Base-by-base conservation (phyloP, 768 basidiomycete genomes). In the Lentinula sp. region DNA sequence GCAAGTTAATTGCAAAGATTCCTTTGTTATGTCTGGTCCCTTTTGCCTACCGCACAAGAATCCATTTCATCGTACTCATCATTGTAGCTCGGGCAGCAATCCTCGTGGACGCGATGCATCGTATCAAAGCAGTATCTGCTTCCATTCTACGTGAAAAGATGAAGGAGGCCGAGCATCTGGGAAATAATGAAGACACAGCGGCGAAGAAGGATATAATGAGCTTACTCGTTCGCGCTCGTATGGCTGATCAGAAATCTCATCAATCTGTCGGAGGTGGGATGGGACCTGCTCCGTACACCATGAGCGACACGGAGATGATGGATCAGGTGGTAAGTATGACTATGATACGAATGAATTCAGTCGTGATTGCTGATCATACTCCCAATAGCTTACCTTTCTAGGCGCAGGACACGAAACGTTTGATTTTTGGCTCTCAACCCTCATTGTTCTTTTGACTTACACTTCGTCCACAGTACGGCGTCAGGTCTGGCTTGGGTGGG, bases 201-300 rank as follows among this genome's bases (percentile, higher is more conserved):
- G 61, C 74, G 8, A 81, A 82, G 66, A 72, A 74, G 52, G 81
- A 83, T 71, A 79, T 83, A 52, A 83, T 82, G 81, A 77, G 73
- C 55, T 62, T 82, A n/a, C 71, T 83, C 0, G 77, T 82, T 12
- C 73, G 77, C 28, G 77, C 79, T 9, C 70, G 79, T 20, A 76
- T 74, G 61, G 33, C 50, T 32, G 50, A 51, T 36, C 50, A 36
- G 20, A 51, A 51, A 32, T 9, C 8, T 4, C 28, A 16, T 15
- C 2, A 12, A 36, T 35, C 50, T 48, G 23, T 20, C 8, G 33
- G 35, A 46, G 43, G 45, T 28, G 48, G 23, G 45, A n/a, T 20
- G n/a, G 57, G 37, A 33, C 16, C 50, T 51, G 64, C 61, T 13
- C 73, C 66, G 35, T 80, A 79, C 63, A 65, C 69, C 7, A 79